Percentiles rank a stretch among this genome's conserved stretches.
These are phyloP conservation scores for baker's yeast (Saccharomyces cerevisiae) DNA, from an alignment of 805 yeast species.

Conservation along the genomic window DNA sequence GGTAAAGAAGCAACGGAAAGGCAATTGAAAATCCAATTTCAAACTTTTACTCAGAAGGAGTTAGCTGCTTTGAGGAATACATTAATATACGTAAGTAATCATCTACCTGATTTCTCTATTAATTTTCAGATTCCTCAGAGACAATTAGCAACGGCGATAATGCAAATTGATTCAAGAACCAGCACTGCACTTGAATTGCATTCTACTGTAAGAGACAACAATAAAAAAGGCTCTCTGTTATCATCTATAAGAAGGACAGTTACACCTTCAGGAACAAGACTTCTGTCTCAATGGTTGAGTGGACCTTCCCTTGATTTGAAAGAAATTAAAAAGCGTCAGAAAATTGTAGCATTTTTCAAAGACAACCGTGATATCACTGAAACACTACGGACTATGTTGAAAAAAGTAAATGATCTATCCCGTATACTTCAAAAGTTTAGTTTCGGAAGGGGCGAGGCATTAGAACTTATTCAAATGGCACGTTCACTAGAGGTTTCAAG, in stretches of 20 bases:
- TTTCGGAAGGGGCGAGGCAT: constrained; percentile 38
- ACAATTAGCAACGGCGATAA: constrained; percentile 41
- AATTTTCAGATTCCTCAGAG: constrained; percentile 61
- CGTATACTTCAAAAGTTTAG: constrained; percentile 52
- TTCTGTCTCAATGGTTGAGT: constrained; percentile 73
- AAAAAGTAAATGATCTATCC: constrained; percentile 47
- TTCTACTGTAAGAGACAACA: constrained; percentile 47
- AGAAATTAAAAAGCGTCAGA: constrained; percentile 51
- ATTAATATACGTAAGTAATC: constrained; percentile 61
- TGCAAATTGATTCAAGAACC: constrained; percentile 78
- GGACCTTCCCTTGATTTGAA: constrained; percentile 60
- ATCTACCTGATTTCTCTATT: constrained; percentile 59
- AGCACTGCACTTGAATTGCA: constrained; percentile 68
- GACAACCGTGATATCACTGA: constrained; percentile 26
- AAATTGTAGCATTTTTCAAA: constrained; percentile 38
- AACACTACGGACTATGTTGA: constrained; percentile 32
- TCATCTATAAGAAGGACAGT: constrained; percentile 65
- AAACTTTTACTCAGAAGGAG: constrained; percentile 38
- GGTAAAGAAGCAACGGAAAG: constrained; percentile 16
- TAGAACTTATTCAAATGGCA: constrained; percentile 39
- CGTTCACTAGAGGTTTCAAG: constrained; percentile 33
- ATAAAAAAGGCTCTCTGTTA: constrained; percentile 60
- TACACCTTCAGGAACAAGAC: constrained; percentile 73
- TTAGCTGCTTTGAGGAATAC: constrained; percentile 54
- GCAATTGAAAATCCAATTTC: constrained; percentile 21